Percentiles rank a stretch among this genome's conserved stretches.
phyloP scores from a whole-genome alignment of 768 basidiomycete species.

The Psilocybe azurescens region DNA sequence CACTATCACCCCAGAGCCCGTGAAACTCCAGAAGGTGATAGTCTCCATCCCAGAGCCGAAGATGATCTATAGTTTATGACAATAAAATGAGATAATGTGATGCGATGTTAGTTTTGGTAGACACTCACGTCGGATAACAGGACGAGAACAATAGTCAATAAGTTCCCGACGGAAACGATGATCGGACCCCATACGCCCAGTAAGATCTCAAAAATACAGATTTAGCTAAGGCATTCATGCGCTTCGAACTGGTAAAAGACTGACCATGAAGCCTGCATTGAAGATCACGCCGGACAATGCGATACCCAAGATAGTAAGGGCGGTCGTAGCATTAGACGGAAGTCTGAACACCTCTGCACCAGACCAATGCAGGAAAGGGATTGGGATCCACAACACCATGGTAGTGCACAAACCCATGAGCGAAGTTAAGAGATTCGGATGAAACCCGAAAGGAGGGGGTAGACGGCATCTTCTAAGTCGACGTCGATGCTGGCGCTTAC shows the following conservation, averaged over 20 bases:
- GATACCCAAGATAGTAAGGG: conserved; percentile 68
- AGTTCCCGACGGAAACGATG: conserved; percentile 84
- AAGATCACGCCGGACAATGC: conserved; percentile 75
- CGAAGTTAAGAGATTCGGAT: conserved; percentile 83
- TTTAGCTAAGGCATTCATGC: neutral
- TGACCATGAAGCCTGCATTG: conserved; percentile 87
- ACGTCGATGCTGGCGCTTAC: conserved; percentile 13
- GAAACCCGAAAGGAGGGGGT: conserved; percentile 83
- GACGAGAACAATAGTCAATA: conserved; percentile 94
- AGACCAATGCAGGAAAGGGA: conserved; percentile 73
- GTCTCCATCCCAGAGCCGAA: conserved; percentile 68
- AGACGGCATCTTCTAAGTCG: conserved; percentile 38
- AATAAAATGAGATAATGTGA: neutral
- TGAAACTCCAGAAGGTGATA: conserved; percentile 72
- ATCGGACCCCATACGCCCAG: conserved; percentile 90
- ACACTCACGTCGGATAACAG: conserved; percentile 71
- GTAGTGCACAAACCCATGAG: conserved; percentile 81
- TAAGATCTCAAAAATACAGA: conserved; percentile 57
- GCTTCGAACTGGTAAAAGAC: conserved; percentile 18
- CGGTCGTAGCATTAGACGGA: conserved; percentile 55
- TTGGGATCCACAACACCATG: conserved; percentile 76
- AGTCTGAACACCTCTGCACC: conserved; percentile 70
- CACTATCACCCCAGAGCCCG: conserved; percentile 82
- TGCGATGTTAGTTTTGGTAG: neutral
- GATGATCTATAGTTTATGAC: conserved; percentile 36